These are phyloP conservation scores for Melampsora larici-populina DNA, from an alignment of 1,284 basidiomycete genomes.

Conservation along the genomic window DNA sequence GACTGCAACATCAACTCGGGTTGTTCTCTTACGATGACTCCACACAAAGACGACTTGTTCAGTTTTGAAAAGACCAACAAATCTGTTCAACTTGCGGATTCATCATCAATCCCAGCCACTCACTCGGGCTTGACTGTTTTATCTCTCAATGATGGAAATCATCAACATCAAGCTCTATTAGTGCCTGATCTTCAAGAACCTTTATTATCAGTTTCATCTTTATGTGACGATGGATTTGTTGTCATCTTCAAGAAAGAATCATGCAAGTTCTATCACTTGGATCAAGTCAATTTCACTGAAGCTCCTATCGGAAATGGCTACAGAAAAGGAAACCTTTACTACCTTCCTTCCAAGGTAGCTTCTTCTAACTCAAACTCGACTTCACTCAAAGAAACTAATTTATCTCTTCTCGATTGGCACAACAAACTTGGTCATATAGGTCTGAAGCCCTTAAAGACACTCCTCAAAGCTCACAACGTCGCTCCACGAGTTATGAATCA, in stretches of 20 bases:
- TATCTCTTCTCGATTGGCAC: neutral
- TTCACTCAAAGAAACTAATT: too few species aligned
- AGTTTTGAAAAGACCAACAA: neutral
- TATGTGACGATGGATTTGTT: neutral
- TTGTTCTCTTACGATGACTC: constrained; percentile 16
- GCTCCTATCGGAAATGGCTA: neutral
- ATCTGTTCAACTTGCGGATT: neutral
- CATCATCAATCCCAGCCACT: neutral
- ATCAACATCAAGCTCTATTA: neutral
- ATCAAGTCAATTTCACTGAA: neutral
- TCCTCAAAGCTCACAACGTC: constrained; percentile 4
- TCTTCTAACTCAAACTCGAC: neutral
- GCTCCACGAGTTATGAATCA: neutral
- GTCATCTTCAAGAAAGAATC: neutral
- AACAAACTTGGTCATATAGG: neutral
- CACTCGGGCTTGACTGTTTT: neutral
- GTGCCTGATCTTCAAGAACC: neutral
- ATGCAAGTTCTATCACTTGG: neutral
- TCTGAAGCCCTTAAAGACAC: neutral
- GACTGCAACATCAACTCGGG: constrained; percentile 6
- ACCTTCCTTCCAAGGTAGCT: neutral
- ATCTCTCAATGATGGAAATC: neutral
- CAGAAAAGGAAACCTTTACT: constrained; percentile 11
- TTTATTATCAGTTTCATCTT: neutral
- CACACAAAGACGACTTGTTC: neutral